Evolutionary conservation across 2,329 filamentous ascomycete species (phyloP).

Genomic region (Penicillium sp.): DNA sequence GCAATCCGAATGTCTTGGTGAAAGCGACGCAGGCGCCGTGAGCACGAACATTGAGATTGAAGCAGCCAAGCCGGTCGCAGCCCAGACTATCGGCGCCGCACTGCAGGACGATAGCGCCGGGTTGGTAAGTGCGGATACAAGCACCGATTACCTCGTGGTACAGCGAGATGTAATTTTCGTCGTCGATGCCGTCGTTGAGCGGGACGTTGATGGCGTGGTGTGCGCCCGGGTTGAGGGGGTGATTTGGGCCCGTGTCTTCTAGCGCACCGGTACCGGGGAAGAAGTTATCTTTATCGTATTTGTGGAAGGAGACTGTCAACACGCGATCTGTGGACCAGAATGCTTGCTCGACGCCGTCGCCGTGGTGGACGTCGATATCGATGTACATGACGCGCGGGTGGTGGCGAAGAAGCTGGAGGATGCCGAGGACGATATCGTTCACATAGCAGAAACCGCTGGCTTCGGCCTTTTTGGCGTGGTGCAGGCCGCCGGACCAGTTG

Average conservation of each 20-base stretch:
- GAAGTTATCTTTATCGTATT: slow-evolving; percentile 82
- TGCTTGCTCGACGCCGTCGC: slow-evolving; percentile 86
- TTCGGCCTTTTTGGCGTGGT: slow-evolving; percentile 93
- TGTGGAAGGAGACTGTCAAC: slow-evolving; percentile 94
- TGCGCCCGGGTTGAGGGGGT: slow-evolving; percentile 80
- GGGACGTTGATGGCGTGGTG: slow-evolving; percentile 91
- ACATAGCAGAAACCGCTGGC: slow-evolving; percentile 98
- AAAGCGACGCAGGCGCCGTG: slow-evolving; percentile 90
- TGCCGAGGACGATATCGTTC: slow-evolving; percentile 95
- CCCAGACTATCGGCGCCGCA: slow-evolving; percentile 94
- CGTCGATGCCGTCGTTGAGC: slow-evolving; percentile 85
- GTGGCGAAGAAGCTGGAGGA: slow-evolving; percentile 79
- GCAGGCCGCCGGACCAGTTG: slow-evolving; percentile 94
- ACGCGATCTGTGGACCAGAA: slow-evolving; percentile 88
- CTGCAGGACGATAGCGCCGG: slow-evolving; percentile 87
- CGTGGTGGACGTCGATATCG: slow-evolving; percentile 90
- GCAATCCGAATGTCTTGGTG: slow-evolving; percentile 76
- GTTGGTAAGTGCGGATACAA: slow-evolving; percentile 80
- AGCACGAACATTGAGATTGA: slow-evolving; percentile 94
- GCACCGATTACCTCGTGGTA: slow-evolving; percentile 79
- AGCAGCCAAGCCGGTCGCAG: slow-evolving; percentile 87
- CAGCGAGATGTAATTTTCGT: slow-evolving; percentile 81
- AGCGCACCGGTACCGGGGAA: slow-evolving; percentile 90
- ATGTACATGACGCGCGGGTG: slow-evolving; percentile 89
- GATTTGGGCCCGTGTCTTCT: slow-evolving; percentile 78